A percentile compares a stretch with the other conserved stretches of the same genome.
phyloP scores from a whole-genome alignment of 116 monocot genomes.

The Iris pallida region DNA sequence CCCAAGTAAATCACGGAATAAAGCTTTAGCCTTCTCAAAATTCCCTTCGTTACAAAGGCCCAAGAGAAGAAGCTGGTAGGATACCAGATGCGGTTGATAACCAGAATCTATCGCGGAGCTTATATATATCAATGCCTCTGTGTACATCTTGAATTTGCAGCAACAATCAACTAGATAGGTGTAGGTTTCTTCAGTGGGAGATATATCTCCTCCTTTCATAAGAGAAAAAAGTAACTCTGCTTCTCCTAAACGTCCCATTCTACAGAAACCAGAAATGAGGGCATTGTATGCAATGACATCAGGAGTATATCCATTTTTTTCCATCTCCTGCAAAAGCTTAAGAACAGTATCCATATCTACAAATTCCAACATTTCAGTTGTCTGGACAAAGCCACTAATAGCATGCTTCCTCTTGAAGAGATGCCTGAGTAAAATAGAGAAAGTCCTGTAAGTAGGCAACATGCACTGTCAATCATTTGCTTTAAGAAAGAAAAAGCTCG shows the following conservation, averaged over 20 bases:
- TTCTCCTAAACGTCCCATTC: constrained; percentile 29
- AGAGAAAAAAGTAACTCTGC: constrained; percentile 26
- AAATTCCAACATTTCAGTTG: constrained; percentile 29
- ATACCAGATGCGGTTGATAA: constrained; percentile 36
- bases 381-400: constrained; percentile 11
- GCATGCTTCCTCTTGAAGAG: constrained; percentile 22
- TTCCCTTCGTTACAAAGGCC: constrained; percentile 48
- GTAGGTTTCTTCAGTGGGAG: constrained; percentile 45
- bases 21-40: constrained; percentile 42
- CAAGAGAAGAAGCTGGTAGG: constrained; percentile 26
- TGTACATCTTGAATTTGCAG: constrained; percentile 32
- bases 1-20: constrained; percentile 39
- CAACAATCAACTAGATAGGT: constrained; percentile 41
- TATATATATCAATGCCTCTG: constrained; percentile 36
- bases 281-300: constrained; percentile 29
- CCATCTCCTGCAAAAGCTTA: constrained; percentile 48
- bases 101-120: constrained; percentile 32
- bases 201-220: constrained; percentile 42
- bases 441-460: constrained; percentile 41
- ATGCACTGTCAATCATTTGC: constrained; percentile 31
- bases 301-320: constrained; percentile 27
- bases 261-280: constrained; percentile 46
- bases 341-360: constrained; percentile 25
- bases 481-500: constrained; percentile 43
- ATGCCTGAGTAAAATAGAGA: constrained; percentile 38